Evolutionary conservation across 2,329 filamentous ascomycete genomes (phyloP).

Genomic region (Pezicula rhizophila): DNA sequence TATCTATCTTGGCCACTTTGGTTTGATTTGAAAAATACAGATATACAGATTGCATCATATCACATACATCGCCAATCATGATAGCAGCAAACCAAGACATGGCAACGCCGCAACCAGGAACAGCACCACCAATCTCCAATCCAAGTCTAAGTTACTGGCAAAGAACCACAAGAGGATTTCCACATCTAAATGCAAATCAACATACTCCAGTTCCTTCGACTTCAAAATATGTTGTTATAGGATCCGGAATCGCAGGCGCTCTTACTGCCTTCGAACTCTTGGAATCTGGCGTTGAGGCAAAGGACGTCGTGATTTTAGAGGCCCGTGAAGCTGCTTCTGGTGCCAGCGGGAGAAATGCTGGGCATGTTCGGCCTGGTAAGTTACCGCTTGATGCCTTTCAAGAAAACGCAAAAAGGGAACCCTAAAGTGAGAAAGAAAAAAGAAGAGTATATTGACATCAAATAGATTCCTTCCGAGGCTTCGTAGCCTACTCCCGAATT

Average conservation of each 20-base stretch:
- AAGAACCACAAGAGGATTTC: conserved; percentile 36
- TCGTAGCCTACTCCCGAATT: conserved; percentile 34
- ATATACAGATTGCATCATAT: too few relatives aligned
- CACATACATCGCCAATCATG: background rate
- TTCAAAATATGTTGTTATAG: conserved; percentile 10
- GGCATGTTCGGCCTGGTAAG: conserved; percentile 23
- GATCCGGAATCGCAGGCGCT: conserved; percentile 11
- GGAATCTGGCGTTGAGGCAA: conserved; percentile 7
- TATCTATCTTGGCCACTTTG: too few relatives aligned
- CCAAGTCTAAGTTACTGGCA: conserved; percentile 38
- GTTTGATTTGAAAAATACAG: too few relatives aligned
- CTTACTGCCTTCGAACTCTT: conserved; percentile 16
- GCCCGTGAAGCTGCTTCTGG: conserved; percentile 27
- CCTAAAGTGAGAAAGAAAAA: background rate
- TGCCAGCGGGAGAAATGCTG: conserved; percentile 29
- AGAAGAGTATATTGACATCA: background rate
- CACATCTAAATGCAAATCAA: conserved; percentile 34
- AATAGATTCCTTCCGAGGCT: conserved; percentile 40
- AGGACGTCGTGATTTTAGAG: conserved; percentile 27
- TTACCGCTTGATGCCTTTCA: background rate
- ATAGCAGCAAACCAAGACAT: conserved; percentile 3
- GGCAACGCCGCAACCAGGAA: background rate
- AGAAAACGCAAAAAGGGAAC: too few relatives aligned
- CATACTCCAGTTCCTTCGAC: conserved; percentile 22
- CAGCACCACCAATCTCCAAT: conserved; percentile 14